phyloP scores from a whole-genome alignment of 257 asterid species.

The Lithospermum erythrorhizon region DNA sequence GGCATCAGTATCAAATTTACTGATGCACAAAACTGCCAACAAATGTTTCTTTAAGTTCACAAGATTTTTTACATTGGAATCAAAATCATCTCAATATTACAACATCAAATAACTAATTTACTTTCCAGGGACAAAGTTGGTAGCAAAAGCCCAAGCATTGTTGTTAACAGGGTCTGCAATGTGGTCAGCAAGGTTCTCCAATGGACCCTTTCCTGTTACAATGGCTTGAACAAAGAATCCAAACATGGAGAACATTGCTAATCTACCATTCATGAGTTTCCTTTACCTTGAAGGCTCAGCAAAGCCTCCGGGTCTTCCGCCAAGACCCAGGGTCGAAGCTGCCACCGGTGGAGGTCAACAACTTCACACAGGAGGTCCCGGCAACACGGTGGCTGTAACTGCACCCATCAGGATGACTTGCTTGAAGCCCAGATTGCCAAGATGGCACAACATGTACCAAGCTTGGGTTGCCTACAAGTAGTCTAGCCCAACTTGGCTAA shows the following conservation, averaged over 20 bases:
- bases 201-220: too few species aligned
- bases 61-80: too few species aligned
- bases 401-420: slow-evolving; percentile 43
- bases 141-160: too few species aligned
- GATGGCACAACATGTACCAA: slow-evolving; percentile 36
- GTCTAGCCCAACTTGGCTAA: slow-evolving; percentile 35
- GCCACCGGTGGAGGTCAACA: slow-evolving; percentile 34
- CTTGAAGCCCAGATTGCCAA: slow-evolving; percentile 32
- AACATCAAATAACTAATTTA: neutral
- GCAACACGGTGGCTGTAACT: slow-evolving; percentile 33
- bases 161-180: too few species aligned
- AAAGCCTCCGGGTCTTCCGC: slow-evolving; percentile 45
- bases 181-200: too few species aligned
- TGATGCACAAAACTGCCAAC: too few species aligned
- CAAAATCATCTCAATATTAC: too few species aligned
- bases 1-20: too few species aligned
- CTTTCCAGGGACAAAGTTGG: too few species aligned
- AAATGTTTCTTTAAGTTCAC: too few species aligned
- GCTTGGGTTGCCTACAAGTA: slow-evolving; percentile 41
- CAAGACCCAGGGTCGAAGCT: slow-evolving; percentile 41
- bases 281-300: slow-evolving; percentile 52
- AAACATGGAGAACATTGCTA: slow-evolving; percentile 30
- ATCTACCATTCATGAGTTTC: slow-evolving; percentile 38
- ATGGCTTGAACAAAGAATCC: too few species aligned
- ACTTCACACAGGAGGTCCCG: slow-evolving; percentile 35